A percentile compares a stretch with the other conserved stretches of the same genome.
These are phyloP conservation scores for Saksenaea vasiformis DNA, from an alignment of 371 early-diverging fungal species.

Conservation along the genomic window DNA sequence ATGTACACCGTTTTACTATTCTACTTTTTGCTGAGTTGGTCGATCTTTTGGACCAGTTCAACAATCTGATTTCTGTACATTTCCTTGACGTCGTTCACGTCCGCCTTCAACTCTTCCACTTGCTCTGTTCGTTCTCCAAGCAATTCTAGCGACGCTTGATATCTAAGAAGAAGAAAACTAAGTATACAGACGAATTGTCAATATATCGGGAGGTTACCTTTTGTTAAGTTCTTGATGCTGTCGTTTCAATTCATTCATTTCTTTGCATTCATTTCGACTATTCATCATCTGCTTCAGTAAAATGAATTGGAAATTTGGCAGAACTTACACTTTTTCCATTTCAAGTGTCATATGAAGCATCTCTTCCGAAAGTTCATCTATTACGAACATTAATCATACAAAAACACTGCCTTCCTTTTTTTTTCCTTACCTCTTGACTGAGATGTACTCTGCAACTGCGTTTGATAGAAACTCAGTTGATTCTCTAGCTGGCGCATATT, in stretches of 20 bases:
- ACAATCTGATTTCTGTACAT: slow-evolving; percentile 77
- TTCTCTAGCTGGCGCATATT: slow-evolving; percentile 68
- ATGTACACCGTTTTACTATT: background rate
- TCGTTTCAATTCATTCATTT: slow-evolving; percentile 30
- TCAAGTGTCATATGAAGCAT: slow-evolving; percentile 65
- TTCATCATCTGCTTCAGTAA: background rate
- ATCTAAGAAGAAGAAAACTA: slow-evolving; percentile 43
- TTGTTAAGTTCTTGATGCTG: slow-evolving; percentile 44
- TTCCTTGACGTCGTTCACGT: slow-evolving; percentile 80
- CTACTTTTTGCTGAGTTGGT: slow-evolving; percentile 18
- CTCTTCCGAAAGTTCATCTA: slow-evolving; percentile 80
- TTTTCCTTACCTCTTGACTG: slow-evolving; percentile 57
- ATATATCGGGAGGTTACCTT: slow-evolving; percentile 23
- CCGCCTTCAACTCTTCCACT: slow-evolving; percentile 80
- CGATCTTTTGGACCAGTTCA: slow-evolving; percentile 62
- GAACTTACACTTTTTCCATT: slow-evolving; percentile 56
- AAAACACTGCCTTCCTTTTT: slow-evolving; percentile 13
- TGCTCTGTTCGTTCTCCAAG: slow-evolving; percentile 90
- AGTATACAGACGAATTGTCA: slow-evolving; percentile 9
- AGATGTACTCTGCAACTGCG: slow-evolving; percentile 64
- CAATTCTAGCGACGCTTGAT: slow-evolving; percentile 80
- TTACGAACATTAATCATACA: slow-evolving; percentile 16
- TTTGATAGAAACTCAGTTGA: slow-evolving; percentile 67
- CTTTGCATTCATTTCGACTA: slow-evolving; percentile 30
- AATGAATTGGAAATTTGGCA: background rate